These are phyloP conservation scores for Pythium plurisporium DNA, from an alignment of 352 stramenopile genomes.

Conservation along the genomic window DNA sequence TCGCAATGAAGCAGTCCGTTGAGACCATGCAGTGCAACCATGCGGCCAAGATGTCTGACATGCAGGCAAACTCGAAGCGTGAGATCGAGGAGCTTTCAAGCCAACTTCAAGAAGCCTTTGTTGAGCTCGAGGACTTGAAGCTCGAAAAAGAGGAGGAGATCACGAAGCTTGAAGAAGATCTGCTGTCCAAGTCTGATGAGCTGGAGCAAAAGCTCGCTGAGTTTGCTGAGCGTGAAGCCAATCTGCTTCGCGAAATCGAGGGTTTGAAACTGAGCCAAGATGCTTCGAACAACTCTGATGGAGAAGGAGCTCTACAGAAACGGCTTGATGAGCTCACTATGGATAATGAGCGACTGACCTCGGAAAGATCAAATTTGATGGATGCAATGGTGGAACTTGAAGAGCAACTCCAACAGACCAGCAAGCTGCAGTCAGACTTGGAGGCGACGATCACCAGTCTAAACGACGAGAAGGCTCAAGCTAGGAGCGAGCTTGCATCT, in stretches of 20 bases:
- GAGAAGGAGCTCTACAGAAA: neutral
- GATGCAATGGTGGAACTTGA: constrained; percentile 32
- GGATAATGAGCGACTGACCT: constrained; percentile 19
- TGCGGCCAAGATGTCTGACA: constrained; percentile 1
- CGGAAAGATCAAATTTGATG: constrained; percentile 22
- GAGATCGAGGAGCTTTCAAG: constrained; percentile 22
- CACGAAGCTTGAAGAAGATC: constrained; percentile 26
- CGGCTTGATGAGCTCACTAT: constrained; percentile 3
- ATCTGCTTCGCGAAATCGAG: constrained; percentile 6
- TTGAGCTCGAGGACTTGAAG: constrained; percentile 29
- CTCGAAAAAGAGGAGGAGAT: constrained; percentile 25
- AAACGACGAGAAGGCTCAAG: constrained; percentile 29
- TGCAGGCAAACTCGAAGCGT: constrained; percentile 10
- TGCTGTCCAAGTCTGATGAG: constrained; percentile 18
- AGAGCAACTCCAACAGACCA: constrained; percentile 31
- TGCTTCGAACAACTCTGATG: neutral
- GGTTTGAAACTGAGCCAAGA: neutral
- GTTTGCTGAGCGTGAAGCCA: constrained; percentile 10
- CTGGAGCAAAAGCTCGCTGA: constrained; percentile 5
- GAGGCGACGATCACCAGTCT: constrained; percentile 26
- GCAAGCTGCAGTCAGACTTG: constrained; percentile 19
- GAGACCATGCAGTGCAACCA: constrained; percentile 2
- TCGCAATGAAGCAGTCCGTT: neutral
- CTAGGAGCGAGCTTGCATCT: neutral
- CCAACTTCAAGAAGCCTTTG: constrained; percentile 29